Percentiles rank a stretch among this genome's conserved stretches.
These are phyloP conservation scores for Tephrocybe sp. DNA, from an alignment of 768 basidiomycete genomes.

Conservation along the genomic window DNA sequence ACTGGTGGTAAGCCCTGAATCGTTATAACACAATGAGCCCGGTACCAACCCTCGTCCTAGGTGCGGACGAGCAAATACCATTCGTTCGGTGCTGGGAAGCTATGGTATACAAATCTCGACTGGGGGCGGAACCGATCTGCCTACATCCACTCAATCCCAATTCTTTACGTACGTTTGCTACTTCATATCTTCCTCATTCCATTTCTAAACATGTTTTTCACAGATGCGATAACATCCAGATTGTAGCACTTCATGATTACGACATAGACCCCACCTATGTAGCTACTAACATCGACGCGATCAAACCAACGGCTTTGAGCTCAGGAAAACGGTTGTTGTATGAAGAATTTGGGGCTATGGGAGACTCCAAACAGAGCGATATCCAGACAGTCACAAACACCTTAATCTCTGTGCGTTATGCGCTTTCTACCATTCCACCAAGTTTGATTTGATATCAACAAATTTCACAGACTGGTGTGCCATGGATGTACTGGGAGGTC, in stretches of 20 bases:
- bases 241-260: slow-evolving; percentile 32
- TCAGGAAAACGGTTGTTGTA: slow-evolving; percentile 34
- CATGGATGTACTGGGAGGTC: slow-evolving; percentile 27
- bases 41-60: not conserved
- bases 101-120: slow-evolving; percentile 24
- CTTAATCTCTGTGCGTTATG: slow-evolving; percentile 29
- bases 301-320: slow-evolving; percentile 34
- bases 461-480: slow-evolving; percentile 18
- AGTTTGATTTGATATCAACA: not conserved
- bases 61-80: slow-evolving; percentile 21
- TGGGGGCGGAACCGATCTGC: slow-evolving; percentile 23
- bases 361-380: slow-evolving; percentile 36
- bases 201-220: not conserved
- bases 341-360: slow-evolving; percentile 32
- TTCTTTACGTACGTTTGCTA: slow-evolving; percentile 18
- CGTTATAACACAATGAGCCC: not conserved
- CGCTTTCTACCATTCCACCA: slow-evolving; percentile 9
- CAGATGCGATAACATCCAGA: slow-evolving; percentile 21
- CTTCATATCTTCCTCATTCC: not conserved
- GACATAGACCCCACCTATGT: slow-evolving; percentile 41
- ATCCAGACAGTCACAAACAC: slow-evolving; percentile 36
- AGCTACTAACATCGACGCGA: slow-evolving; percentile 33
- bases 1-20: slow-evolving; percentile 19
- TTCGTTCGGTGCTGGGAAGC: slow-evolving; percentile 23
- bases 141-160: slow-evolving; percentile 23